phyloP scores from a whole-genome alignment of 2,329 filamentous ascomycete species.

The Camptophora hylomeconis region DNA sequence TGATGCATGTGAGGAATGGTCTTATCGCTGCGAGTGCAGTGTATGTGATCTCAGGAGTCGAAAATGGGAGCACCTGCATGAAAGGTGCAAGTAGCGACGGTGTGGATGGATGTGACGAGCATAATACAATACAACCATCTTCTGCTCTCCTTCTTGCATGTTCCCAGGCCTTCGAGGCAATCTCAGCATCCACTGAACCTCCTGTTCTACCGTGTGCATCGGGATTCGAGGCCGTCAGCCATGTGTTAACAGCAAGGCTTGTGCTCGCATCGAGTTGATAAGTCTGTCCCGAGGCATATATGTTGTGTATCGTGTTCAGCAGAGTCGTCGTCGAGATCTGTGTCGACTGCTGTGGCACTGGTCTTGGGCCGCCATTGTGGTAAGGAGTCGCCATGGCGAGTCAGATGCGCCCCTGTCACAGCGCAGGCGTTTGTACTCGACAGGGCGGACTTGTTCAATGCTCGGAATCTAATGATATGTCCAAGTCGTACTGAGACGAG shows the following conservation, averaged over 20 bases:
- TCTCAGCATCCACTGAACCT: slow-evolving; percentile 65
- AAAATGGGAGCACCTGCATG: slow-evolving; percentile 64
- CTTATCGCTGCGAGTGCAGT: slow-evolving; percentile 68
- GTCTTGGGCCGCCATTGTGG: too few species aligned
- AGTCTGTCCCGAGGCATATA: slow-evolving; percentile 70
- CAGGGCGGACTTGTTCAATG: too few species aligned
- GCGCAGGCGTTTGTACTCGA: too few species aligned
- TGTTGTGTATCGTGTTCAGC: slow-evolving; percentile 81
- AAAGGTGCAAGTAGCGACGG: slow-evolving; percentile 77
- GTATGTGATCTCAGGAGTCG: slow-evolving; percentile 61
- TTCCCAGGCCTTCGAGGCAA: slow-evolving; percentile 83
- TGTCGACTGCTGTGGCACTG: slow-evolving; percentile 52
- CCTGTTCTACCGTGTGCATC: slow-evolving; percentile 56
- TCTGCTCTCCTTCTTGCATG: slow-evolving; percentile 89
- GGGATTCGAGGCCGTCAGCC: slow-evolving; percentile 66
- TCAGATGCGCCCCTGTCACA: too few species aligned
- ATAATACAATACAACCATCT: slow-evolving; percentile 82
- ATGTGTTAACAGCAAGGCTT: slow-evolving; percentile 88
- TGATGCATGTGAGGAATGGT: slow-evolving; percentile 78
- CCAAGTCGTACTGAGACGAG: too few species aligned
- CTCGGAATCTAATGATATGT: too few species aligned
- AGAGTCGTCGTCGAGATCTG: slow-evolving; percentile 89
- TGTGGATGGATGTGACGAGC: slow-evolving; percentile 76
- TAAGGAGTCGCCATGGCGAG: too few species aligned
- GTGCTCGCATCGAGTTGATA: slow-evolving; percentile 81